Conservation (phyloP, 495 filamentous ascomycete genomes). For the Chaetomidium leptoderma region DNA sequence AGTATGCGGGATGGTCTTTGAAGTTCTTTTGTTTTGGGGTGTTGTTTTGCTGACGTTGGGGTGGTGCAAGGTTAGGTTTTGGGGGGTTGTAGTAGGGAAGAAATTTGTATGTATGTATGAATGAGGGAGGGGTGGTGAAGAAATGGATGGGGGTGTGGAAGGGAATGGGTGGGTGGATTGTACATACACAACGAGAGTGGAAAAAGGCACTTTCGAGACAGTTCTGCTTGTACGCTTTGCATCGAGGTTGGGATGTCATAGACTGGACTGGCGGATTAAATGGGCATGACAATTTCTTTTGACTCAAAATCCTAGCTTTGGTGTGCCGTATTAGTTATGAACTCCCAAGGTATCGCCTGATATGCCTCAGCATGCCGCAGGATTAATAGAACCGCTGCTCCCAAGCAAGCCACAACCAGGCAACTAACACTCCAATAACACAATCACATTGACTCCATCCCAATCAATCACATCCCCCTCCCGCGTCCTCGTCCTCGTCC, state of each 20-base stretch:
- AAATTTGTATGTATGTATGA: neutral
- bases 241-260: neutral
- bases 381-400: no score
- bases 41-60: neutral
- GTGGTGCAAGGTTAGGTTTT: neutral
- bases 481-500: conserved; percentile 12
- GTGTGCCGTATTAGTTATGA: no score
- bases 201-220: neutral
- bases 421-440: neutral
- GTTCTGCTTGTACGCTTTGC: neutral
- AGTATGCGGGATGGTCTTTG: conserved; percentile 45
- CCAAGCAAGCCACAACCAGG: neutral
- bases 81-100: neutral
- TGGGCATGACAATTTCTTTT: no score
- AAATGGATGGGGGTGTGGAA: neutral
- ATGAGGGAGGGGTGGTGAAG: neutral
- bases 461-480: neutral
- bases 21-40: conserved; percentile 1
- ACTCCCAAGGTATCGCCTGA: no score
- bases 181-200: neutral
- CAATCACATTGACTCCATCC: neutral
- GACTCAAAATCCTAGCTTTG: no score
- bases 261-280: no score
- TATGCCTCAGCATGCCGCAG: no score
- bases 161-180: neutral